Base-by-base conservation (phyloP, 495 filamentous ascomycete species). In the Aspergillus olivimuriae region DNA sequence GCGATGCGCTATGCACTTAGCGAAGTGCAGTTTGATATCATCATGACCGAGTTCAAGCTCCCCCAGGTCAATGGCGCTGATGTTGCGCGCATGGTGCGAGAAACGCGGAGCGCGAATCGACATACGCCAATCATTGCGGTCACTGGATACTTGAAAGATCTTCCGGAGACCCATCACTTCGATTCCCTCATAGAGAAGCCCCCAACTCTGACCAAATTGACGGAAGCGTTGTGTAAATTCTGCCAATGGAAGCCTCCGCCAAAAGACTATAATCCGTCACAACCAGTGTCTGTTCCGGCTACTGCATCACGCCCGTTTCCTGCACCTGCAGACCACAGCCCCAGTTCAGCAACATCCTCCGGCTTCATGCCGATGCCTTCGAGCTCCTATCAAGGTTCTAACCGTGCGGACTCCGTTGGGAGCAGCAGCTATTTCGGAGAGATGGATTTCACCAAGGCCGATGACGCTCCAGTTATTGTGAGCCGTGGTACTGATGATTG, bases 141-240 rank as follows among this genome's bases (percentile, higher is more conserved):
- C n/a, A 98, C 92, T 11, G 89, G 92, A 31, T 98, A 98, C 63
- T 70, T 98, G 11, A 97, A 96, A 52, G 92, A 98, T 55, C 75
- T 98, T 15, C 89, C 87, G 26, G 87, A 89, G 44, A 87, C 86
- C 8, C 89, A 97, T 69, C 84, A 96, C 62, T 97, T 98, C 53
- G 88, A 95, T 55, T 83, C 83, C 8, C 74, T 97, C 37, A 87
- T 98, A 36, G 88, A 97, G 62, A 98, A 98, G 62, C 92, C 92
- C 8, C 89, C 94, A 14, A 97, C 90, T 6, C 73, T 84, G 44
- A 82, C 82, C 4, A 96, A 95, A 63, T 63, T 97, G 22, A 87
- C 82, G 0, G 89, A 97, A 43, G 85, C 89, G 2, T 66, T 98
- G 48, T 81, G 82, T 47, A 83, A 80, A 32, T 80, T 90, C 39